phyloP scores from a whole-genome alignment of 1,139 yeast species.

The Pneumocystis jirovecii region DNA sequence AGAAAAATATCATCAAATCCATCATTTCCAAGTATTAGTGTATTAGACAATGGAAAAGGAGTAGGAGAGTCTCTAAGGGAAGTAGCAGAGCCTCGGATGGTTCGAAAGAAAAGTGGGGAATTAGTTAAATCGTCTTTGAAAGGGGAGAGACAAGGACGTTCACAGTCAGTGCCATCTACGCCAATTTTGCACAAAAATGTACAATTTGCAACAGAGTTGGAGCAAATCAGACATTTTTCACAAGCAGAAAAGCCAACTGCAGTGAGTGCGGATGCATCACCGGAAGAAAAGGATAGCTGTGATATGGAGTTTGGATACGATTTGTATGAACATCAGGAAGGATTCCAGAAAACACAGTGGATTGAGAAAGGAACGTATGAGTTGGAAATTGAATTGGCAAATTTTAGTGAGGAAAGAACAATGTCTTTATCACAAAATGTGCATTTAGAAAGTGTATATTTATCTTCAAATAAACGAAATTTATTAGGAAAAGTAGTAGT shows the following conservation, averaged over 20 bases:
- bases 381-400: constrained; percentile 40
- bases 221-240: constrained; percentile 57
- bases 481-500: constrained; percentile 66
- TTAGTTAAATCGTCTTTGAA: constrained; percentile 61
- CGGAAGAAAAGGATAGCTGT: constrained; percentile 23
- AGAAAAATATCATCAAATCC: background rate
- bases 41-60: background rate
- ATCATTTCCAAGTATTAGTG: background rate
- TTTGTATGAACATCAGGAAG: background rate
- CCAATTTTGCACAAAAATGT: constrained; percentile 54
- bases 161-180: constrained; percentile 58
- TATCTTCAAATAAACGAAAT: constrained; percentile 41
- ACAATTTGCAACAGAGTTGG: constrained; percentile 54
- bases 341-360: constrained; percentile 10
- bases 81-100: constrained; percentile 21
- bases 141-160: constrained; percentile 30
- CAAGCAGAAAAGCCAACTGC: constrained; percentile 62
- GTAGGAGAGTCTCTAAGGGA: background rate
- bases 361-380: constrained; percentile 22
- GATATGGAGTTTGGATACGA: constrained; percentile 4
- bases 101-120: constrained; percentile 69
- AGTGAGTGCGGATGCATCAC: constrained; percentile 52
- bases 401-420: constrained; percentile 29
- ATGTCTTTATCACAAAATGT: constrained; percentile 24
- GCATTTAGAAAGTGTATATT: constrained; percentile 48